Conservation (phyloP, 768 basidiomycete species). For the Phanerodontia chrysosporium region DNA sequence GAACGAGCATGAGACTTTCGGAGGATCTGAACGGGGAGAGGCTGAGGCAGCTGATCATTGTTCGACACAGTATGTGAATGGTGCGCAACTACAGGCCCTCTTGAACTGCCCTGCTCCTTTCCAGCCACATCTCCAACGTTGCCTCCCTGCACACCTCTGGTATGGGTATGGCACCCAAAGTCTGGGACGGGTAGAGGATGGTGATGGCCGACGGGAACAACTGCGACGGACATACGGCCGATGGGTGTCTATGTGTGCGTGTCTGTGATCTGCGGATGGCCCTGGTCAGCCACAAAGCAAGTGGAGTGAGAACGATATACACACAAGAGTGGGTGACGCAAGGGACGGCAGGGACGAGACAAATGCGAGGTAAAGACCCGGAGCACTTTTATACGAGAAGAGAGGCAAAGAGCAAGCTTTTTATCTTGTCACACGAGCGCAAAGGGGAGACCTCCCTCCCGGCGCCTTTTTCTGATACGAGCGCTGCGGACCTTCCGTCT, state of each 20-base stretch:
- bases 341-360: neutral
- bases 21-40: slow-evolving; percentile 3
- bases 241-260: too few relatives aligned
- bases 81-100: neutral
- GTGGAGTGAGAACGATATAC: neutral
- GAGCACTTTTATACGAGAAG: neutral
- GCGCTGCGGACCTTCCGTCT: neutral
- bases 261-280: neutral
- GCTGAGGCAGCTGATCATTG: neutral
- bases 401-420: neutral
- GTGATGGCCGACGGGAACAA: neutral
- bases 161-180: neutral
- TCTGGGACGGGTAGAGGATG: neutral
- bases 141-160: neutral
- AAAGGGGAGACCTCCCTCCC: neutral
- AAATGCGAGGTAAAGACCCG: neutral
- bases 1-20: slow-evolving; percentile 2
- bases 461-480: neutral
- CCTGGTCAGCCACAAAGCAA: neutral
- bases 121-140: neutral
- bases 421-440: neutral
- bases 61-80: neutral
- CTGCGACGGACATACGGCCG: neutral
- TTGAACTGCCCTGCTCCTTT: neutral
- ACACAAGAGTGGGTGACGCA: neutral